These are phyloP conservation scores for Oryza officinalis DNA, from an alignment of 176 grass and related monocot genomes.

Conservation along the genomic window DNA sequence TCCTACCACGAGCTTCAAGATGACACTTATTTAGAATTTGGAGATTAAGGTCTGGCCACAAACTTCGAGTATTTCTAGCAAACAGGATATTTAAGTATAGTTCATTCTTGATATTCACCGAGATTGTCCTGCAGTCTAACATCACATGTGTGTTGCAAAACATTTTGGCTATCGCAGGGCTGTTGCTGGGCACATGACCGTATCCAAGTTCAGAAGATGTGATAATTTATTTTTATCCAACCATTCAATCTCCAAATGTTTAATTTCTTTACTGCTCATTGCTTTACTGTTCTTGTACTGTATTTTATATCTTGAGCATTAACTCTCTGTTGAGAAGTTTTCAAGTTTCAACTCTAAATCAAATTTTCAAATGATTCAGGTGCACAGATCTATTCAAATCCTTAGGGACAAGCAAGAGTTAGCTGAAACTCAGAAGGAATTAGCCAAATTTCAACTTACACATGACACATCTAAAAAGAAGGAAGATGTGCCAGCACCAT, in stretches of 20 bases:
- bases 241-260: not conserved
- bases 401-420: constrained; percentile 96
- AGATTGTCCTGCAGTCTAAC: not conserved
- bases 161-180: not conserved
- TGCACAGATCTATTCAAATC: constrained; percentile 89
- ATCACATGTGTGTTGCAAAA: not conserved
- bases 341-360: constrained; percentile 16
- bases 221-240: not conserved
- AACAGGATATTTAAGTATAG: not conserved
- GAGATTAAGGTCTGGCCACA: not conserved
- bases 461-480: constrained; percentile 77
- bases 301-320: constrained; percentile 18
- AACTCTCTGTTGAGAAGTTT: constrained; percentile 17
- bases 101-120: not conserved
- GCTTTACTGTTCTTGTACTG: not conserved
- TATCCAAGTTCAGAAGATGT: not conserved
- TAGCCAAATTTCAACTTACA: constrained; percentile 78
- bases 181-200: not conserved
- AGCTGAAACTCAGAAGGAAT: constrained; percentile 84
- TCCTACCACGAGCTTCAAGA: not conserved
- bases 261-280: constrained; percentile 15
- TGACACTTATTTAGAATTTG: not conserved
- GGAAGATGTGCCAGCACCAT: constrained; percentile 46
- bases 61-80: not conserved
- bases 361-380: constrained; percentile 50